Base-by-base conservation (phyloP, 495 filamentous ascomycete species). In the Trichoderma gamsii region DNA sequence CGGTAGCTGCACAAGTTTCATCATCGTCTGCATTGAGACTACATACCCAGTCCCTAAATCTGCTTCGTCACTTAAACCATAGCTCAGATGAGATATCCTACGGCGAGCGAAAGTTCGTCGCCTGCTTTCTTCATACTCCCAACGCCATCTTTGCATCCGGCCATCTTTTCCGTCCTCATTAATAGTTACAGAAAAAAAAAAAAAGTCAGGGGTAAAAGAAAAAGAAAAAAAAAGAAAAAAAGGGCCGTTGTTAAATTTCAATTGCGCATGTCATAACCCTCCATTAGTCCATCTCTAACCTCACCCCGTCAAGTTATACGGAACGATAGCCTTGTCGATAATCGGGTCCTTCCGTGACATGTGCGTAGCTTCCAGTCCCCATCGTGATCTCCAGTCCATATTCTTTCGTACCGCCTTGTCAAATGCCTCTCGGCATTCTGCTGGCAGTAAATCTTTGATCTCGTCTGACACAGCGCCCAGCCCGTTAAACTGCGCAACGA, bases 401-500 rank as follows among this genome's bases (percentile, higher is more conserved):
- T 96, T 91, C 25, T 79, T 77, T 12, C 79, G 74, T 16, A 87
- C 77, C 3, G 90, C 87, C 41, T 85, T 79, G 21, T 90, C 74
- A 51, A 96, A 90, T 0, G 90, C 88, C 41, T 80, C 76, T 46
- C 88, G 85, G 78, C 90, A 92, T 65, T 93, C 89, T 3, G 84
- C 74, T 0, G 91, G 91, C 35, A 97, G 80, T 70, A 89, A 80
- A 12, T 83, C 86, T 44, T 89, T 74, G 68, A 94, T 84, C 7
- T 94, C 90, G 32, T 87, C 82, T 12, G 84, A 77, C 44, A 93
- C 80, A 68, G 83, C 84, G 46, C 83, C 75, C 16, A 96, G 80
- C 12, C 91, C 90, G 65, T 87, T 87, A 65, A 89, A 83, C 18
- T 88, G 87, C 77, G 73, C 84, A 72, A 73, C 79, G 80, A 80